A percentile compares a stretch with the other conserved stretches of the same genome.
Evolutionary conservation across 73 alveolate genomes (phyloP).

Genomic region (Breviolum minutum): DNA sequence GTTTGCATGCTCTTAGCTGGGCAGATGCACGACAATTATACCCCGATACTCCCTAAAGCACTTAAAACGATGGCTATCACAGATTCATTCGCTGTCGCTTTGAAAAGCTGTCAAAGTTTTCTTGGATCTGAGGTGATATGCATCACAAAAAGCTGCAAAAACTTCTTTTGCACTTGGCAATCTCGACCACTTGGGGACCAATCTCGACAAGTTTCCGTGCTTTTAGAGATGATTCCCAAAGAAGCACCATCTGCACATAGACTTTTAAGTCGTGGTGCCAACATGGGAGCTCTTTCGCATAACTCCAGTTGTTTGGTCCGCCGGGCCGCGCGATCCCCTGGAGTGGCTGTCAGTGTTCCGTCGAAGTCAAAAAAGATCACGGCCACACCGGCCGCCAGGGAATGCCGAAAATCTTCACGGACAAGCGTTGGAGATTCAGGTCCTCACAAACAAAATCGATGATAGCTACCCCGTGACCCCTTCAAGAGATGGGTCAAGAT

Average conservation of each 20-base stretch:
- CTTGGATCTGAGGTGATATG: not conserved
- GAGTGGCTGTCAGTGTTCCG: constrained; percentile 94
- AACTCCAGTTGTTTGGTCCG: constrained; percentile 63
- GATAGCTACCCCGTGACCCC: too few relatives aligned
- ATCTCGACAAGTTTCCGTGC: constrained; percentile 4
- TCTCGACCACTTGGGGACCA: too few relatives aligned
- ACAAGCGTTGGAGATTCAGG: constrained; percentile 8
- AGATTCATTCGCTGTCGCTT: too few relatives aligned
- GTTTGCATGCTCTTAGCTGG: too few relatives aligned
- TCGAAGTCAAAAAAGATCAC: constrained; percentile 62
- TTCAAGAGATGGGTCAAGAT: too few relatives aligned
- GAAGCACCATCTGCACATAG: constrained; percentile 69
- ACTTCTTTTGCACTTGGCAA: not conserved
- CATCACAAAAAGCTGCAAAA: not conserved
- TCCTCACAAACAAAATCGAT: not conserved
- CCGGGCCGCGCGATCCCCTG: constrained; percentile 91
- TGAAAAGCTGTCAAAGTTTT: not conserved
- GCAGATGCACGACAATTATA: too few relatives aligned
- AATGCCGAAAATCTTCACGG: constrained; percentile 11
- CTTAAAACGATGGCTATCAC: too few relatives aligned
- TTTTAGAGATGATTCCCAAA: constrained; percentile 83
- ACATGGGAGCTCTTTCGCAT: constrained; percentile 57
- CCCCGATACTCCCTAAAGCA: too few relatives aligned
- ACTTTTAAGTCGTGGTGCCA: constrained; percentile 55
- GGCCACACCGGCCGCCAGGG: constrained; percentile 33